Conservation (phyloP, 768 basidiomycete species). For the Podaxis sp. region DNA sequence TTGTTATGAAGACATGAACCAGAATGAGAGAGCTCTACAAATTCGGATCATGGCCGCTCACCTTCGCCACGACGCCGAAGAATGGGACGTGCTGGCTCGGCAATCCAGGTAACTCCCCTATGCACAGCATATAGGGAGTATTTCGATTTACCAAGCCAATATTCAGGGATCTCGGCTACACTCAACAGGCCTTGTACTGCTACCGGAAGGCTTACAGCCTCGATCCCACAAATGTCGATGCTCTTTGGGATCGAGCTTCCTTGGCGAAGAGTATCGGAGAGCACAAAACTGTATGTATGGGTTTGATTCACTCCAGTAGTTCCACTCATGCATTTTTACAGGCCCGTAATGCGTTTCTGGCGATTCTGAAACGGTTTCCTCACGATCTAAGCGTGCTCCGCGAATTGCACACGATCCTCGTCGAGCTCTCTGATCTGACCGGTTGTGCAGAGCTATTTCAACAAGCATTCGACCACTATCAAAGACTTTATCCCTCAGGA, state of each 20-base stretch:
- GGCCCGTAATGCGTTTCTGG: slow-evolving; percentile 64
- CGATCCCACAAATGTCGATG: slow-evolving; percentile 79
- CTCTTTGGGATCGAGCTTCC: slow-evolving; percentile 86
- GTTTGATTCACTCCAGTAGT: not conserved
- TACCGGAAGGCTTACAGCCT: slow-evolving; percentile 78
- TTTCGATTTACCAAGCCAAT: not conserved
- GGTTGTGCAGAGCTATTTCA: slow-evolving; percentile 69
- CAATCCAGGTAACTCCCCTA: slow-evolving; percentile 57
- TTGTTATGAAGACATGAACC: slow-evolving; percentile 72
- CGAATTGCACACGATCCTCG: slow-evolving; percentile 75
- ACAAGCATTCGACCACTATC: slow-evolving; percentile 71
- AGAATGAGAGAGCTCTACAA: slow-evolving; percentile 72
- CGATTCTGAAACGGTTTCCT: slow-evolving; percentile 72
- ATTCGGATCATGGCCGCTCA: slow-evolving; percentile 90
- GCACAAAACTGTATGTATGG: slow-evolving; percentile 52
- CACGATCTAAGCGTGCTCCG: slow-evolving; percentile 78
- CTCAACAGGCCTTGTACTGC: slow-evolving; percentile 90
- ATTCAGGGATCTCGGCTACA: slow-evolving; percentile 61
- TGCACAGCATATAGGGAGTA: not conserved
- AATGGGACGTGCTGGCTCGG: slow-evolving; percentile 80
- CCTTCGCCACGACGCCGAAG: slow-evolving; percentile 77
- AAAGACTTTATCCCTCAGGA: slow-evolving; percentile 44
- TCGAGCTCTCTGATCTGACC: slow-evolving; percentile 65
- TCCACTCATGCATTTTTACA: slow-evolving; percentile 19
- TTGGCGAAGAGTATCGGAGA: slow-evolving; percentile 78